Base-by-base conservation (phyloP, 306 rosid genomes). In the Cucumis melo region DNA sequence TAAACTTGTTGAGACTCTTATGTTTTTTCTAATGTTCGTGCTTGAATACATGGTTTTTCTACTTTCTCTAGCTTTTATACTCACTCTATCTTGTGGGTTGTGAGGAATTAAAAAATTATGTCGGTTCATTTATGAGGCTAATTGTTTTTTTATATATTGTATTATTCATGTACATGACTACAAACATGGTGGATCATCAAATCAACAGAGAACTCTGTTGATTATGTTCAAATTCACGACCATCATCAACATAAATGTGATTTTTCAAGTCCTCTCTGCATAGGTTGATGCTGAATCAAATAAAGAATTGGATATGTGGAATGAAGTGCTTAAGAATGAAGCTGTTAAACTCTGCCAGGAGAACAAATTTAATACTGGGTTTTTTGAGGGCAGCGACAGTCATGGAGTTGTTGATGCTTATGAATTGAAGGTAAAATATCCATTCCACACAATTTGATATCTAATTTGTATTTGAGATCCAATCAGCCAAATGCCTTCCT, bases 241-340 rank as follows among this genome's bases (percentile, higher is more conserved):
- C 73, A 6, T 39, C 29, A 21, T 12, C 54, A 11, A 41, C 73
- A 46, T 72, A 50, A 72, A 48, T 72, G 23, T 72, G 57, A 61
- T 54, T 17, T 74, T 7, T 21, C 14, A 20, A 16, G 24, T 48
- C 29, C n/a, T 77, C 73, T 70, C 36, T 70, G n/a, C 42, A 14
- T 84, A 94, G 99, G 85, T 89, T 38, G 99, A 94, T 80, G 88
- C 96, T 57, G 99, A 94, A 83, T 92, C 91, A 57, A 86, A 63
- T 77, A 94, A 89, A 85, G 99, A 94, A 80, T 79, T 94, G 88
- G 99, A 94, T 75, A 94, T 87, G 83, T 94, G 99, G 99, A 92
- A 90, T 86, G 99, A 94, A 89, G 85, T 89, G 95, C 90, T 94
- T 64, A 92, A 88, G 88, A 92, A 82, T 76, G 99, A 94, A 19